Evolutionary conservation across 768 basidiomycete genomes (phyloP).

Genomic region (Leucosporidium scottii): DNA sequence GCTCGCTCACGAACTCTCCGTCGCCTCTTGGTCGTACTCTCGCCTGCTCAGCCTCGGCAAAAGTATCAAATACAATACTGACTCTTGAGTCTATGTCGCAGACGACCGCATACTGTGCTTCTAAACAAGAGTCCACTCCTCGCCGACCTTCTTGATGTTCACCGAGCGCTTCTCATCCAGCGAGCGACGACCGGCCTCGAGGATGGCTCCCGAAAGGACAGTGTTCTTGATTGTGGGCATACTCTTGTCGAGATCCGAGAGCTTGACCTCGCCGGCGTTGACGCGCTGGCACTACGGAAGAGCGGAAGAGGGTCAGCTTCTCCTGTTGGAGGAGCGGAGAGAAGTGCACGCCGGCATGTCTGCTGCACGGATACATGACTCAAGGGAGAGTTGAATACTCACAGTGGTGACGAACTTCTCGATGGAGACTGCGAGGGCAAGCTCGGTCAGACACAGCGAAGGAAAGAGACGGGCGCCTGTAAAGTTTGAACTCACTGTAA

Average conservation of each 20-base stretch:
- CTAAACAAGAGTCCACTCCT: slow-evolving; percentile 62
- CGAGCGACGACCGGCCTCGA: slow-evolving; percentile 82
- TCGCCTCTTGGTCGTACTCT: too few species aligned
- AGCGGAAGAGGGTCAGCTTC: slow-evolving; percentile 26
- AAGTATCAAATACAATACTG: too few species aligned
- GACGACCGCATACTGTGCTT: too few species aligned
- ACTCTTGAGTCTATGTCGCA: too few species aligned
- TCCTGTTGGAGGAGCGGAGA: too few species aligned
- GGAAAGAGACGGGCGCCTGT: slow-evolving; percentile 57
- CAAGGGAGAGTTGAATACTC: too few species aligned
- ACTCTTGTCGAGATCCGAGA: slow-evolving; percentile 67
- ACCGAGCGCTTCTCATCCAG: slow-evolving; percentile 84
- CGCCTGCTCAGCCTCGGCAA: too few species aligned
- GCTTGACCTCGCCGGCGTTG: slow-evolving; percentile 60
- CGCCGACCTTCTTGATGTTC: slow-evolving; percentile 60
- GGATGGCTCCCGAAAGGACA: slow-evolving; percentile 74
- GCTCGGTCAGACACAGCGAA: neutral
- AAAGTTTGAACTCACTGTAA: slow-evolving; percentile 54
- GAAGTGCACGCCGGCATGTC: too few species aligned
- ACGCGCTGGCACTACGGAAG: slow-evolving; percentile 72
- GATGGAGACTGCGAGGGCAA: neutral
- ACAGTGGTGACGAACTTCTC: slow-evolving; percentile 6
- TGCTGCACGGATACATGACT: too few species aligned
- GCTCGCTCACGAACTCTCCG: too few species aligned
- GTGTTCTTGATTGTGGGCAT: slow-evolving; percentile 86